Evolutionary conservation across 345 rosid genomes (phyloP).

Genomic region (Alliaria petiolata): DNA sequence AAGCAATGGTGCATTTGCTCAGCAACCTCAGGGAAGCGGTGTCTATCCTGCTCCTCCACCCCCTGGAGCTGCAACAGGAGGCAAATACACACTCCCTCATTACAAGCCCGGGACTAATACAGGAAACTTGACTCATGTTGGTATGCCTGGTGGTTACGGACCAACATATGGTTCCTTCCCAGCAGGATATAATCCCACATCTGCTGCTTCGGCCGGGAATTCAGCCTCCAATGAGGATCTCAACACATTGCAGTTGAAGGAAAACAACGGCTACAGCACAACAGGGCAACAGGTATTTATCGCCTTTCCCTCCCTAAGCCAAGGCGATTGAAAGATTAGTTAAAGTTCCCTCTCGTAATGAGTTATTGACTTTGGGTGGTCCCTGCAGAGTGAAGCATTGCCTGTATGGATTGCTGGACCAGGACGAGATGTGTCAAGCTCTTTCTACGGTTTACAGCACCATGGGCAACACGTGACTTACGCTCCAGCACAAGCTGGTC

Average conservation of each 20-base stretch:
- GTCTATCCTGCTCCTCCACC: conserved; percentile 73
- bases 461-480: conserved; percentile 83
- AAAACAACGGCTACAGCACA: conserved; percentile 62
- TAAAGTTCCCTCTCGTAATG: conserved; percentile 1
- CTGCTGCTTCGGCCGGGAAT: conserved; percentile 66
- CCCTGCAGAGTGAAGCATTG: conserved; percentile 74
- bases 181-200: conserved; percentile 66
- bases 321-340: not conserved
- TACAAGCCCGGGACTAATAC: conserved; percentile 73
- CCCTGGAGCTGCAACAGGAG: conserved; percentile 58
- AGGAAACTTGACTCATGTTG: conserved; percentile 63
- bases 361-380: conserved; percentile 16
- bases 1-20: conserved; percentile 76
- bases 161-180: conserved; percentile 68
- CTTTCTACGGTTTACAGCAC: conserved; percentile 80
- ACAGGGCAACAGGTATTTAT: conserved; percentile 65
- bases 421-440: conserved; percentile 70
- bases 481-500: conserved; percentile 69
- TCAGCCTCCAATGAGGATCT: conserved; percentile 72
- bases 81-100: conserved; percentile 75
- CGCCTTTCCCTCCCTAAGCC: not conserved
- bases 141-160: conserved; percentile 76
- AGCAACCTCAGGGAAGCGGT: conserved; percentile 75
- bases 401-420: conserved; percentile 82
- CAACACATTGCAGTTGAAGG: conserved; percentile 70